Evolutionary conservation across 169 alveolate genomes (phyloP).

Genomic region (Cryptosporidium andersoni): DNA sequence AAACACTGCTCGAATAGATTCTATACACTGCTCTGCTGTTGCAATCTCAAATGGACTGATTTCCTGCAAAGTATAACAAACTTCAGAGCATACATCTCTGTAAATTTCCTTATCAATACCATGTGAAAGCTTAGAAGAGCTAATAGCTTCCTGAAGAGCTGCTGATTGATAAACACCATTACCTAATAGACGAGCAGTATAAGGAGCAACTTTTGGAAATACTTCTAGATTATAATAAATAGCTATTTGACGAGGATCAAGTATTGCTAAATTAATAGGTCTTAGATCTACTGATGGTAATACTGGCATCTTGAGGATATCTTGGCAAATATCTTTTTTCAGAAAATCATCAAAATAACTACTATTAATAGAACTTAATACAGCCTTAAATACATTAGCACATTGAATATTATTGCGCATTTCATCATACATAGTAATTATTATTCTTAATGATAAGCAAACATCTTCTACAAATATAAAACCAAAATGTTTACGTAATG

Average conservation of each 20-base stretch:
- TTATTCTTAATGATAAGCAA: constrained; percentile 44
- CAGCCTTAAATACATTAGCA: constrained; percentile 49
- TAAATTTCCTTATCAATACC: constrained; percentile 50
- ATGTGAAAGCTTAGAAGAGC: constrained; percentile 52
- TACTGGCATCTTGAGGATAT: constrained; percentile 26
- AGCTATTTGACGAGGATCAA: constrained; percentile 56
- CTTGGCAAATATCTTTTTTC: constrained; percentile 34
- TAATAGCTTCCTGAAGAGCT: constrained; percentile 63
- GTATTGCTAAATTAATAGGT: constrained; percentile 56
- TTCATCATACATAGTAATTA: constrained; percentile 61
- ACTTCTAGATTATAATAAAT: constrained; percentile 39
- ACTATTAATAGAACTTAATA: constrained; percentile 28
- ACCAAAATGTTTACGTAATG: constrained; percentile 26
- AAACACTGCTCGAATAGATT: constrained; percentile 52
- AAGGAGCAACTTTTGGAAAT: constrained; percentile 66
- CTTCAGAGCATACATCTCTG: constrained; percentile 68
- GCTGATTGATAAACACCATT: constrained; percentile 41
- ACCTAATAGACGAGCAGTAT: constrained; percentile 56
- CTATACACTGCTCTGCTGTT: constrained; percentile 57
- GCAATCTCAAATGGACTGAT: constrained; percentile 60
- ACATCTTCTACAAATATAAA: constrained; percentile 52
- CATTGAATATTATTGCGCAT: constrained; percentile 67
- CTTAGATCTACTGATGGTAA: constrained; percentile 65
- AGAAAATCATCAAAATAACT: constrained; percentile 38
- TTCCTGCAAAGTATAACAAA: constrained; percentile 48